phyloP scores from a whole-genome alignment of 495 filamentous ascomycete species.

The Lindgomyces ingoldianus region DNA sequence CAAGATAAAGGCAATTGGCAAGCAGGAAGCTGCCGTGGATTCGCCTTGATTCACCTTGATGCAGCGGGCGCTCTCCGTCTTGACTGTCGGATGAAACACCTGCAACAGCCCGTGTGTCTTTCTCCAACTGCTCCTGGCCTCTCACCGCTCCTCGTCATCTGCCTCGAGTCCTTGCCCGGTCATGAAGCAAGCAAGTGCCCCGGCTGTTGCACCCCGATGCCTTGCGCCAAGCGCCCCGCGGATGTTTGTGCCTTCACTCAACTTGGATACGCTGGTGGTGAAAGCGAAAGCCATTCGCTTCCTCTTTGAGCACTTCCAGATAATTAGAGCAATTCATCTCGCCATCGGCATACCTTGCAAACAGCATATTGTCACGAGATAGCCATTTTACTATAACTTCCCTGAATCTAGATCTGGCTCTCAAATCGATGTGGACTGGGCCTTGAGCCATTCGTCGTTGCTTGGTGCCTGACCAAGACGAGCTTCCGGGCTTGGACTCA shows the following conservation, averaged over 20 bases:
- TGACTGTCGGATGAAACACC: slow-evolving; percentile 11
- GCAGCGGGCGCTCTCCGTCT: neutral
- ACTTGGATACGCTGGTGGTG: neutral
- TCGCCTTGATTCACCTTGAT: neutral
- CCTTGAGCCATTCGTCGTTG: too few species aligned
- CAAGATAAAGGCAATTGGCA: neutral
- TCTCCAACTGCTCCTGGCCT: neutral
- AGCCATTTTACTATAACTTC: neutral
- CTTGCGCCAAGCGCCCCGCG: slow-evolving; percentile 7
- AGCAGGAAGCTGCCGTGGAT: neutral
- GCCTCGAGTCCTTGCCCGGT: slow-evolving; percentile 6
- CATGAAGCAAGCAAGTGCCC: neutral
- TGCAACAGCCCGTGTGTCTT: slow-evolving; percentile 11
- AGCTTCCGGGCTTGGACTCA: neutral
- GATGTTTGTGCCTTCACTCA: neutral
- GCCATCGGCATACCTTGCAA: neutral
- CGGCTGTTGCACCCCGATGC: neutral
- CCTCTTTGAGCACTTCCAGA: neutral
- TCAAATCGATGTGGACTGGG: too few species aligned
- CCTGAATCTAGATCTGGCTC: too few species aligned
- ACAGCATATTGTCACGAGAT: neutral
- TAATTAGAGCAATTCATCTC: neutral
- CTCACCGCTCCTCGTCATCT: slow-evolving; percentile 24
- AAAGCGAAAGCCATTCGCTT: neutral
- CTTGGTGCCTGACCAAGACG: neutral